A percentile compares a stretch with the other conserved stretches of the same genome.
These are phyloP conservation scores for Lecanicillium sp. DNA, from an alignment of 2,329 filamentous ascomycete genomes.

Conservation along the genomic window DNA sequence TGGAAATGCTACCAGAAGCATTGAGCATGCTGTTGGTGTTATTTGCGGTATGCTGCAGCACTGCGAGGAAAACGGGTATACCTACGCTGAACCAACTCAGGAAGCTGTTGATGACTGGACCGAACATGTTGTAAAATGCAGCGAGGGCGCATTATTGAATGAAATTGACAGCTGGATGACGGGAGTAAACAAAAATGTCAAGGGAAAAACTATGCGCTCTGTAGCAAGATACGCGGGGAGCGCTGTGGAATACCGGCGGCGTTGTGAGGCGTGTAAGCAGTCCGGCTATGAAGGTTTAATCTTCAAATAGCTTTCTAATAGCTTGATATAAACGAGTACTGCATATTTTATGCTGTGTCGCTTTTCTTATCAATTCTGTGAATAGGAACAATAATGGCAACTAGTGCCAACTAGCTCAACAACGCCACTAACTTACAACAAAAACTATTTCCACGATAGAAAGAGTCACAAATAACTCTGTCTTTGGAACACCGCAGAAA, in stretches of 20 bases:
- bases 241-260: conserved; percentile 29
- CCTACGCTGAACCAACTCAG: conserved; percentile 26
- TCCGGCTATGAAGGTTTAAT: too few relatives aligned
- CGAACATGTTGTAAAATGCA: conserved; percentile 36
- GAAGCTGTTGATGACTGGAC: conserved; percentile 27
- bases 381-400: too few relatives aligned
- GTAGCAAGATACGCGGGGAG: conserved; percentile 18
- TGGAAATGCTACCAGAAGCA: conserved; percentile 31
- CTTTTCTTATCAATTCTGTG: too few relatives aligned
- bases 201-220: conserved; percentile 33
- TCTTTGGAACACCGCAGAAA: too few relatives aligned
- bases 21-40: conserved; percentile 30
- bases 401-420: too few relatives aligned
- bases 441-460: too few relatives aligned
- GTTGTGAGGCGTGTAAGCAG: conserved; percentile 12
- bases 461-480: too few relatives aligned
- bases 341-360: too few relatives aligned
- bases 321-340: too few relatives aligned
- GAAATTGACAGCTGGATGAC: conserved; percentile 43
- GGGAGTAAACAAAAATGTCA: conserved; percentile 43
- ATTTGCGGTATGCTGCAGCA: conserved; percentile 14
- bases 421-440: too few relatives aligned
- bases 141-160: conserved; percentile 29
- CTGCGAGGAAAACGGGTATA: conserved; percentile 18
- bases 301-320: too few relatives aligned